Percentiles rank a stretch among this genome's conserved stretches.
phyloP scores from a whole-genome alignment of 2,329 filamentous ascomycete genomes.

The Fusarium sp. region DNA sequence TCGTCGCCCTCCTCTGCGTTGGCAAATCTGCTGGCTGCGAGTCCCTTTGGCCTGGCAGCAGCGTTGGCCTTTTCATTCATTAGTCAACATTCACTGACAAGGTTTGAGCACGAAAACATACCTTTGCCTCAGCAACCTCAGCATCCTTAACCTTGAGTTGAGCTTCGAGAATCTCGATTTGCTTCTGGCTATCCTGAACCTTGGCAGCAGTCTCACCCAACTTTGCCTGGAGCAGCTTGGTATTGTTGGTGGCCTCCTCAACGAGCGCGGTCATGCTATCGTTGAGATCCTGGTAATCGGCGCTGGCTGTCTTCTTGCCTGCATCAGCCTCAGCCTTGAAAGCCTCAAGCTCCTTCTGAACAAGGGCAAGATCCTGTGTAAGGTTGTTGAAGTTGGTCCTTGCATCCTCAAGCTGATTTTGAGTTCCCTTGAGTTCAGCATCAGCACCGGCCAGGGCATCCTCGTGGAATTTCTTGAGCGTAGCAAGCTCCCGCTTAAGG shows the following conservation, averaged over 20 bases:
- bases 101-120: slow-evolving; percentile 48
- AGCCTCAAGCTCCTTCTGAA: slow-evolving; percentile 66
- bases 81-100: neutral
- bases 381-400: slow-evolving; percentile 52
- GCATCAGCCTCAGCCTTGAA: slow-evolving; percentile 64
- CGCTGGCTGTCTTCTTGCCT: slow-evolving; percentile 66
- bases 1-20: slow-evolving; percentile 54
- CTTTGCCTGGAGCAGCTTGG: slow-evolving; percentile 64
- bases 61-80: slow-evolving; percentile 58
- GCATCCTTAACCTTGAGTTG: slow-evolving; percentile 73
- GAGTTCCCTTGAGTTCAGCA: slow-evolving; percentile 52
- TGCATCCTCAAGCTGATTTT: slow-evolving; percentile 53
- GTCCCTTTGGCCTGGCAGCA: slow-evolving; percentile 61
- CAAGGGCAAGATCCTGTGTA: slow-evolving; percentile 60
- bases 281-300: slow-evolving; percentile 73
- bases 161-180: slow-evolving; percentile 64
- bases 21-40: slow-evolving; percentile 68
- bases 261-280: slow-evolving; percentile 71
- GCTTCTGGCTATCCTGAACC: slow-evolving; percentile 62
- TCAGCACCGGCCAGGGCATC: slow-evolving; percentile 55
- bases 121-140: slow-evolving; percentile 72
- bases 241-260: slow-evolving; percentile 68
- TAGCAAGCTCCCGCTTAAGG: slow-evolving; percentile 63
- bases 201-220: slow-evolving; percentile 60
- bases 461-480: slow-evolving; percentile 62